phyloP scores from a whole-genome alignment of 2,329 filamentous ascomycete species.

The Phaeosphaeriaceae sp. region DNA sequence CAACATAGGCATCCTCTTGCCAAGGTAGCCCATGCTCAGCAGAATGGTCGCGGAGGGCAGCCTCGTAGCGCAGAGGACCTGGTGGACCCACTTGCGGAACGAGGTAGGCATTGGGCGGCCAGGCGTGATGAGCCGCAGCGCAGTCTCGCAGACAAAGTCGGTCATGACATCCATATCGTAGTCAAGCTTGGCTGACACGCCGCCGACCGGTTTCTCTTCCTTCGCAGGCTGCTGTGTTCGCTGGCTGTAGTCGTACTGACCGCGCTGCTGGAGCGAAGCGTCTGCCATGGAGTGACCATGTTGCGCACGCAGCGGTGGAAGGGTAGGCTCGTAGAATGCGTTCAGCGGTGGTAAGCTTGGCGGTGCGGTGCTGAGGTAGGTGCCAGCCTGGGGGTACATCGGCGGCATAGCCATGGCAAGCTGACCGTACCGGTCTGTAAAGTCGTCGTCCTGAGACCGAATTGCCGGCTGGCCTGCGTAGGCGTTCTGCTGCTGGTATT shows the following conservation, averaged over 20 bases:
- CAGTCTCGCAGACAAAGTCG: conserved; percentile 92
- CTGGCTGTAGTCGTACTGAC: conserved; percentile 49
- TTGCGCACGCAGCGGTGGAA: conserved; percentile 56
- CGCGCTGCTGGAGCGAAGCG: conserved; percentile 47
- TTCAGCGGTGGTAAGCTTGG: conserved; percentile 46
- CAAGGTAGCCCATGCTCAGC: conserved; percentile 87
- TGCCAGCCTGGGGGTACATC: conserved; percentile 50
- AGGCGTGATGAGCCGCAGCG: conserved; percentile 73
- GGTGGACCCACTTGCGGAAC: conserved; percentile 90
- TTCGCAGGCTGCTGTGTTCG: conserved; percentile 54
- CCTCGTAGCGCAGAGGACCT: conserved; percentile 88
- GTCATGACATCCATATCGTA: conserved; percentile 97
- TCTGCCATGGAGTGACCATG: conserved; percentile 48
- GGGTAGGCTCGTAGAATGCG: conserved; percentile 54
- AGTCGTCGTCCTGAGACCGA: conserved; percentile 55
- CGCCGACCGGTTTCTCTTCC: conserved; percentile 75
- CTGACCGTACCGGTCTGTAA: conserved; percentile 55
- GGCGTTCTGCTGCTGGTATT: conserved; percentile 53
- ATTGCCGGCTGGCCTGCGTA: conserved; percentile 51
- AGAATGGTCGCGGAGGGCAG: conserved; percentile 91
- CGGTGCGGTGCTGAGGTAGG: conserved; percentile 46
- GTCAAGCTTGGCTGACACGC: conserved; percentile 91
- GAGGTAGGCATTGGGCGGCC: conserved; percentile 69
- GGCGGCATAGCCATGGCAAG: conserved; percentile 48
- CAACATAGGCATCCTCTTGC: conserved; percentile 80